Evolutionary conservation across 768 basidiomycete genomes (phyloP).

Genomic region (Hygrocybe coccinea): DNA sequence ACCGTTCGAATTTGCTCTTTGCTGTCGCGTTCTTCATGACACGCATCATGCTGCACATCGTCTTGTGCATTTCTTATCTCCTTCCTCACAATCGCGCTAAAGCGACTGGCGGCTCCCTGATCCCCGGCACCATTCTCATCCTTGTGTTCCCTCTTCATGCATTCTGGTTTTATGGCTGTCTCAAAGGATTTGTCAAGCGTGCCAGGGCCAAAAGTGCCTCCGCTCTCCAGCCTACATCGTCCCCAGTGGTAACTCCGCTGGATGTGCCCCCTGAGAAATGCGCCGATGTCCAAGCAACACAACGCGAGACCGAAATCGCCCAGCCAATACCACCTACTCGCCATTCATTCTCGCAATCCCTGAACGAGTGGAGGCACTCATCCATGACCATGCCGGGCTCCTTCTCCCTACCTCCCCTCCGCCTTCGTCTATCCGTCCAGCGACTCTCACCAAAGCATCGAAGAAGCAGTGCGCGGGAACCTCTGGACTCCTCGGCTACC

Average conservation of each 20-base stretch:
- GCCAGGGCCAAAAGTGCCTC: neutral
- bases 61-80: conserved; percentile 31
- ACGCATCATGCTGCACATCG: conserved; percentile 44
- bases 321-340: neutral
- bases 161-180: conserved; percentile 49
- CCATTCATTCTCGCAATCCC: neutral
- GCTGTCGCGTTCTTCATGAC: conserved; percentile 47
- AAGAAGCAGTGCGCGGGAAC: neutral
- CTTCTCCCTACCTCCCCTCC: neutral
- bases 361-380: neutral
- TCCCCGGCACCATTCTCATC: conserved; percentile 38
- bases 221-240: neutral
- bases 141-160: conserved; percentile 47
- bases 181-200: conserved; percentile 42
- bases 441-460: neutral
- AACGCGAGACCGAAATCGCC: too few relatives aligned
- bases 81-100: conserved; percentile 24
- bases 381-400: conserved; percentile 1
- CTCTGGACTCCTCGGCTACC: neutral
- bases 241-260: neutral
- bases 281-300: neutral
- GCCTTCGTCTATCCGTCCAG: neutral
- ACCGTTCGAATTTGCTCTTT: conserved; percentile 49
- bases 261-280: neutral
- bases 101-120: conserved; percentile 30